Conservation (phyloP, 2,329 filamentous ascomycete species). For the Neophaeococcomyces mojaviensis region DNA sequence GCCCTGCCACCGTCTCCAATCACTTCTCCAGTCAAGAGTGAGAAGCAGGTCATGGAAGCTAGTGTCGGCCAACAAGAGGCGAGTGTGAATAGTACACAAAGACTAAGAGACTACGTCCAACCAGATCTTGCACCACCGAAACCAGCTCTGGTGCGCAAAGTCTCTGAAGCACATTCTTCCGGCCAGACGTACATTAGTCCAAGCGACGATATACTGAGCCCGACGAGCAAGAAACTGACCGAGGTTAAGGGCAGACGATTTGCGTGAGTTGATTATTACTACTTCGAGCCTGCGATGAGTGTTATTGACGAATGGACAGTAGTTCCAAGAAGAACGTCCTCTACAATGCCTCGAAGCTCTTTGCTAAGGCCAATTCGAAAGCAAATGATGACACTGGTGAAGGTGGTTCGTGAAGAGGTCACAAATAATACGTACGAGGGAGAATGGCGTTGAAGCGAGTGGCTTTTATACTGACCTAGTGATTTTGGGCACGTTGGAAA, state of each 20-base stretch:
- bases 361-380: neutral
- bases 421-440: too few species aligned
- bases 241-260: conserved; percentile 44
- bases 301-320: neutral
- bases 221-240: conserved; percentile 43
- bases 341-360: neutral
- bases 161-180: conserved; percentile 1
- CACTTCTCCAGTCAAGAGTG: neutral
- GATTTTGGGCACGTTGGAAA: too few species aligned
- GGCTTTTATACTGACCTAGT: too few species aligned
- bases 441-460: too few species aligned
- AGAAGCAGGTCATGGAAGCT: neutral
- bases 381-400: neutral
- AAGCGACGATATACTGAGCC: conserved; percentile 43
- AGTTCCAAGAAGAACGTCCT: neutral
- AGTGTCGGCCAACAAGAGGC: neutral
- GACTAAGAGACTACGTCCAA: neutral
- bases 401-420: neutral
- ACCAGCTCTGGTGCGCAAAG: conserved; percentile 1
- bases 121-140: conserved; percentile 1
- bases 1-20: conserved; percentile 3
- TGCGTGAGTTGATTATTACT: conserved; percentile 18
- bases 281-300: neutral
- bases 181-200: conserved; percentile 38
- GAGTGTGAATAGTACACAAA: neutral